Conservation (phyloP, 73 alveolate genomes). For the Uronychia binucleata region DNA sequence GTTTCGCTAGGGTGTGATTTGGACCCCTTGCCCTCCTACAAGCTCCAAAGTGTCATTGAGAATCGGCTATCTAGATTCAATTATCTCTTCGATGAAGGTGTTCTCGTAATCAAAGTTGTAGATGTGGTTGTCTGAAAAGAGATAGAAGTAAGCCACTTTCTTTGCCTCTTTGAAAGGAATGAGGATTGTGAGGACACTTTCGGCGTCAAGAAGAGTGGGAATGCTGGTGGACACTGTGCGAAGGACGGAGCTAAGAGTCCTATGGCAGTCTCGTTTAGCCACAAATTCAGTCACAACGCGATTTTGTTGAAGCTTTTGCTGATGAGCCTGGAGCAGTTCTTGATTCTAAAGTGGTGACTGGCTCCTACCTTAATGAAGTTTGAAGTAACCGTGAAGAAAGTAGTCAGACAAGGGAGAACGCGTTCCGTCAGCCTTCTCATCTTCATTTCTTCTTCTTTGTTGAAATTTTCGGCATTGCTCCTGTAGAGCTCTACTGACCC, state of each 20-base stretch:
- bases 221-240: not conserved
- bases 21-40: no score
- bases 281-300: not conserved
- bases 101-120: slow-evolving; percentile 18
- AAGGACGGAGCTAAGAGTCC: not conserved
- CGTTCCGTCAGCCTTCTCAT: not conserved
- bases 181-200: not conserved
- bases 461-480: not conserved
- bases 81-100: slow-evolving; percentile 10
- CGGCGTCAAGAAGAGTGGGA: not conserved
- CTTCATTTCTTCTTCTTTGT: not conserved
- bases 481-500: not conserved
- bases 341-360: not conserved
- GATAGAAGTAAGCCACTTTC: slow-evolving; percentile 14
- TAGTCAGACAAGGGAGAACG: not conserved
- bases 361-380: not conserved
- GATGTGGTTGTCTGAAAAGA: slow-evolving; percentile 11
- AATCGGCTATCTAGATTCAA: not conserved
- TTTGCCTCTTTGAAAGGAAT: not conserved
- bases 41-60: not conserved
- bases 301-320: not conserved
- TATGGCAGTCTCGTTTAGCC: not conserved
- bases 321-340: not conserved
- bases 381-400: not conserved
- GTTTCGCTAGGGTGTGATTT: no score